Evolutionary conservation across 2,329 filamentous ascomycete species (phyloP), one percentile per base, ranked within the genome.

Genomic region (Pseudocercospora pini-densiflorae): DNA sequence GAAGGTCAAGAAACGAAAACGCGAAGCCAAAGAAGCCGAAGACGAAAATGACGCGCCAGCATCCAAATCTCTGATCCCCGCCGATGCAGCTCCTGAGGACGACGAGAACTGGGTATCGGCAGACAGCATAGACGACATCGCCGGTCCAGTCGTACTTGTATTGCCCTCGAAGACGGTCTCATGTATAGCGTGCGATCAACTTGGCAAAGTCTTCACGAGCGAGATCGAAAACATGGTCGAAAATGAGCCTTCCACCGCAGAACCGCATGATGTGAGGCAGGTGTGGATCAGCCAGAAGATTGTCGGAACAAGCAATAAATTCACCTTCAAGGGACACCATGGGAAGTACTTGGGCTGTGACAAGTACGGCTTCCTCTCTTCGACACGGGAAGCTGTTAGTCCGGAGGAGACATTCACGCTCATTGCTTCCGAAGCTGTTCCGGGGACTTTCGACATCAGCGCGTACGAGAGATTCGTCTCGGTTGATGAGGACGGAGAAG

Each of bases 21-120:
- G 67, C 57, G 49, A 49, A 27, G 83, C 84, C 61, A 82, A 82
- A 51, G 83, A 87, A 51, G 81, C 84, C 66, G 80, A 82, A 29
- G 77, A 79, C 12, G 77, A 80, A 29, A 77, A 78, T 33, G 63
- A 72, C 51, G 72, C 65, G 54, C 58, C 69, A n/a, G 59, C 72
- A 63, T 77, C 77, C 4, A 81, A 80, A 67, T 76, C 77, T 27
- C 70, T 79, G 59, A 58, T 63, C 23, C 61, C 69, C 54, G 74
- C 73, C 57, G 51, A 59, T 69, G 82, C 71, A 69, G 29, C 55
- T 10, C n/a, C 55, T n/a, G 83, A 87, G 68, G 85, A 89, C 67
- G 94, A 97, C 77, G 92, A 97, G 79, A 93, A 87, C 78, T 99
- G 95, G 95, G 93, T 97, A 4, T 92, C 90, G 4, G 94, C 93